Conservation (phyloP, 805 yeast genomes). For the Groenewaldozyma tartarivorans region DNA sequence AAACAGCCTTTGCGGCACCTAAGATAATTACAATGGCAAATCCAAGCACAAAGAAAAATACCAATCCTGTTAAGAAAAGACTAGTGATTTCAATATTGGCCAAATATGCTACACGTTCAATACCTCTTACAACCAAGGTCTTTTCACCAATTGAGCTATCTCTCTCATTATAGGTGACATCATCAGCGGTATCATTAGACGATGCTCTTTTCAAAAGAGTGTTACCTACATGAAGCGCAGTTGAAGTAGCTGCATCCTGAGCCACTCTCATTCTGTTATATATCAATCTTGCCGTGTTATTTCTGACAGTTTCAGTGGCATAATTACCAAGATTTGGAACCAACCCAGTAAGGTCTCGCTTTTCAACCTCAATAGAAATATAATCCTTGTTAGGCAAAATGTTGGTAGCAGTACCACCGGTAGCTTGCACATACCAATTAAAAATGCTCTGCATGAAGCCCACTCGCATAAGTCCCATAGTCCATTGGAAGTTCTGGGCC, state of each 20-base stretch:
- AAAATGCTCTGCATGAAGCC: slow-evolving; percentile 73
- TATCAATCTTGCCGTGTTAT: neutral
- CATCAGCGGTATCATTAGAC: neutral
- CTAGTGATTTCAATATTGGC: slow-evolving; percentile 81
- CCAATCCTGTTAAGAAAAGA: slow-evolving; percentile 77
- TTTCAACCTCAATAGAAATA: slow-evolving; percentile 73
- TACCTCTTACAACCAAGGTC: slow-evolving; percentile 78
- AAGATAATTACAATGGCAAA: slow-evolving; percentile 42
- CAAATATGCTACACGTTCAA: slow-evolving; percentile 79
- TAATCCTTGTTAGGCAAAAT: slow-evolving; percentile 53
- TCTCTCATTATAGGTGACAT: slow-evolving; percentile 21
- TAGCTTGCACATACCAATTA: slow-evolving; percentile 90
- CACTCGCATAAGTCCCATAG: slow-evolving; percentile 79
- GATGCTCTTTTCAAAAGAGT: slow-evolving; percentile 7
- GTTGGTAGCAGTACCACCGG: slow-evolving; percentile 83
- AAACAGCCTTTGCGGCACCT: slow-evolving; percentile 56
- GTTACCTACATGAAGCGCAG: neutral
- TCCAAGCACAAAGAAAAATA: slow-evolving; percentile 71
- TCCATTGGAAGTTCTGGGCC: slow-evolving; percentile 96
- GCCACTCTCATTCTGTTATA: neutral
- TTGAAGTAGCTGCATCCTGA: neutral
- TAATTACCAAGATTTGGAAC: slow-evolving; percentile 11
- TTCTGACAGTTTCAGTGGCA: slow-evolving; percentile 7
- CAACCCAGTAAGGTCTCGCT: slow-evolving; percentile 19
- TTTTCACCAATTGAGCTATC: slow-evolving; percentile 49